phyloP scores from a whole-genome alignment of 2,329 filamentous ascomycete genomes.

The Macroventuria anomochaeta region DNA sequence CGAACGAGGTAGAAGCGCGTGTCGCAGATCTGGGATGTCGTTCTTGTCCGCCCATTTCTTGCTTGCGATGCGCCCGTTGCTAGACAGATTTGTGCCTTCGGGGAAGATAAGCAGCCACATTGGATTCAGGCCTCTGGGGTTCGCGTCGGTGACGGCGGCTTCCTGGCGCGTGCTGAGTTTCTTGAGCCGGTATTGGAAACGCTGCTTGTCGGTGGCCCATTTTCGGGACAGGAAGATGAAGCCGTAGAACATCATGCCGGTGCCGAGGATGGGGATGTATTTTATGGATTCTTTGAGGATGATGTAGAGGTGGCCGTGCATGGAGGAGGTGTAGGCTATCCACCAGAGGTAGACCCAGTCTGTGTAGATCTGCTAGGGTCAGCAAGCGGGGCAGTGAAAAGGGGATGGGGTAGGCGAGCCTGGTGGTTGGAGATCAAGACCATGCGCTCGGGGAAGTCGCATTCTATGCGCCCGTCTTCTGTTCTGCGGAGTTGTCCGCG shows the following conservation, averaged over 20 bases:
- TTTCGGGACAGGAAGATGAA: slow-evolving; percentile 96
- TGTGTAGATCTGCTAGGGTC: slow-evolving; percentile 69
- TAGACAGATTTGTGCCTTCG: slow-evolving; percentile 82
- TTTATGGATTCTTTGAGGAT: slow-evolving; percentile 88
- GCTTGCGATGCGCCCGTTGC: slow-evolving; percentile 74
- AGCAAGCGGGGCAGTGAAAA: neutral
- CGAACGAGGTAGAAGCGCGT: slow-evolving; percentile 77
- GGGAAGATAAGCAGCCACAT: slow-evolving; percentile 93
- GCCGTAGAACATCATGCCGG: slow-evolving; percentile 83
- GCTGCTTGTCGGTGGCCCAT: slow-evolving; percentile 78
- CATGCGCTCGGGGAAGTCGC: slow-evolving; percentile 79
- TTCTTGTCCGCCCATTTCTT: slow-evolving; percentile 78
- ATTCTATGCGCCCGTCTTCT: slow-evolving; percentile 72
- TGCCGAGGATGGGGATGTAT: slow-evolving; percentile 80
- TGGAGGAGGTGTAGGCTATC: slow-evolving; percentile 78
- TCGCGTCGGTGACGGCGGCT: slow-evolving; percentile 46
- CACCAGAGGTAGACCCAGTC: slow-evolving; percentile 97
- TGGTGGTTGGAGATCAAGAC: slow-evolving; percentile 88
- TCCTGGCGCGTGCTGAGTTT: slow-evolving; percentile 66
- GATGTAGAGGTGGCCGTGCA: slow-evolving; percentile 88
- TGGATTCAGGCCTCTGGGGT: slow-evolving; percentile 65
- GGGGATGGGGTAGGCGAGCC: slow-evolving; percentile 30
- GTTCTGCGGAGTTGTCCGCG: slow-evolving; percentile 74
- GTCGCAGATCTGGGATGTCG: slow-evolving; percentile 71
- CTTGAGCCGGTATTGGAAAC: slow-evolving; percentile 74